Conservation (phyloP, 768 basidiomycete genomes). For the Boletales sp. region DNA sequence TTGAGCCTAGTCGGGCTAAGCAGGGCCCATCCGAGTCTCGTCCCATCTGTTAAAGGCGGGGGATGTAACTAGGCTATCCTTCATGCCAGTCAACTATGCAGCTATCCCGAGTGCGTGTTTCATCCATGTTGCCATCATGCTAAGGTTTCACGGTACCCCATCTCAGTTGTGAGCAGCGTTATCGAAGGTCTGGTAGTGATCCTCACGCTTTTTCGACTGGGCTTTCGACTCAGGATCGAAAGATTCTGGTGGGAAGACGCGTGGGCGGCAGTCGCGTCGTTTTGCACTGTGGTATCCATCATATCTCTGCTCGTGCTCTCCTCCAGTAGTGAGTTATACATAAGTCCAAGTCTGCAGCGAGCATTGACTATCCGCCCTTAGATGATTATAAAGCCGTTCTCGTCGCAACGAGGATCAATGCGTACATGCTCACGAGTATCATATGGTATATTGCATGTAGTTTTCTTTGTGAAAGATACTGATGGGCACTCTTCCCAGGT, state of each 20-base stretch:
- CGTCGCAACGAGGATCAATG: background rate
- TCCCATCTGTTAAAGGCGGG: too few relatives aligned
- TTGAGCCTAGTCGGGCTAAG: too few relatives aligned
- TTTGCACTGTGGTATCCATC: background rate
- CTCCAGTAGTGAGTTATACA: background rate
- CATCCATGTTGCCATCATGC: background rate
- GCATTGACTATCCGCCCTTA: background rate
- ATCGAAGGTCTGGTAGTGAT: conserved; percentile 4
- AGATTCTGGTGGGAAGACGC: conserved; percentile 24
- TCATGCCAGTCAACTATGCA: background rate
- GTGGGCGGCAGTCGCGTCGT: conserved; percentile 14
- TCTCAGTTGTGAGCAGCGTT: conserved; percentile 6
- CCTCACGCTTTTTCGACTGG: conserved; percentile 14
- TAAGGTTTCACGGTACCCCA: background rate
- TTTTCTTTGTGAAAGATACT: too few relatives aligned
- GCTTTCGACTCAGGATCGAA: conserved; percentile 12
- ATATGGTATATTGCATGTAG: conserved; percentile 7
- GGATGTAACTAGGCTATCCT: too few relatives aligned
- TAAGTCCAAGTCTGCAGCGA: too few relatives aligned
- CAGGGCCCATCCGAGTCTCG: too few relatives aligned
- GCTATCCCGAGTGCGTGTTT: conserved; percentile 5
- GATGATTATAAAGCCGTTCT: background rate
- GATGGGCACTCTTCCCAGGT: conserved; percentile 1
- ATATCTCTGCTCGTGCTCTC: background rate
- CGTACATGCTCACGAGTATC: conserved; percentile 5